Percentiles rank a stretch among this genome's conserved stretches.
Conservation (phyloP, 2,329 filamentous ascomycete species). For the Colletotrichum tabaci region DNA sequence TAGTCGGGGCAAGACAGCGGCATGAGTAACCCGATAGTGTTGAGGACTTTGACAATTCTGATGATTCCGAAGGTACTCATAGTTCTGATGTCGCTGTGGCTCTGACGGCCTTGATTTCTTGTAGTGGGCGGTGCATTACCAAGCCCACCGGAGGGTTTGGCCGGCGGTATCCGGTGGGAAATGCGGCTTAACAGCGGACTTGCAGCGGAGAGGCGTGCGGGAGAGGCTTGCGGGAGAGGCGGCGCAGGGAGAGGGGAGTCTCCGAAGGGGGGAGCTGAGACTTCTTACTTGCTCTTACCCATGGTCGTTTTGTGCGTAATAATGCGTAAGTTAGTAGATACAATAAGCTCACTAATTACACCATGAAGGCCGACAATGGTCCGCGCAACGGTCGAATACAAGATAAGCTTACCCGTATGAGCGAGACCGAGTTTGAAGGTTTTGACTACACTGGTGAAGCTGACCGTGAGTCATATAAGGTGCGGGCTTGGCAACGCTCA, state of each 20-base stretch:
- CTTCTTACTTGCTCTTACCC: neutral
- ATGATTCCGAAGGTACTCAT: too few species aligned
- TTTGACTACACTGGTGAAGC: neutral
- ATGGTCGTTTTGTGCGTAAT: neutral
- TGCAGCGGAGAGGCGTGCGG: conserved; percentile 27
- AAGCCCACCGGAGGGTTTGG: too few species aligned
- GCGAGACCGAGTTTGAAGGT: too few species aligned
- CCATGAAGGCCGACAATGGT: neutral
- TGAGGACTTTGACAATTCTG: too few species aligned
- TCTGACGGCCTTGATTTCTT: too few species aligned
- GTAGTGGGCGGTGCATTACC: too few species aligned
- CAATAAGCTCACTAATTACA: neutral
- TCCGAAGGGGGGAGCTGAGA: conserved; percentile 20
- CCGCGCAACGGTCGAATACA: neutral
- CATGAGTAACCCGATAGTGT: neutral
- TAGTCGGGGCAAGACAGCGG: neutral
- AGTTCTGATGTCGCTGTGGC: too few species aligned
- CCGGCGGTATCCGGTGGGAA: neutral
- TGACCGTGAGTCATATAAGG: conserved; percentile 1
- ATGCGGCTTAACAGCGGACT: conserved; percentile 16
- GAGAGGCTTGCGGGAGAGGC: neutral
- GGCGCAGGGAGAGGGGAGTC: conserved; percentile 7
- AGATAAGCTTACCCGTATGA: too few species aligned
- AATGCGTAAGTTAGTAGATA: too few species aligned
- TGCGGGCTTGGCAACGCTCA: conserved; percentile 24